Percentiles rank a stretch among this genome's conserved stretches.
Evolutionary conservation across 768 basidiomycete genomes (phyloP).

Genomic region (Calocybe gangraenosa): DNA sequence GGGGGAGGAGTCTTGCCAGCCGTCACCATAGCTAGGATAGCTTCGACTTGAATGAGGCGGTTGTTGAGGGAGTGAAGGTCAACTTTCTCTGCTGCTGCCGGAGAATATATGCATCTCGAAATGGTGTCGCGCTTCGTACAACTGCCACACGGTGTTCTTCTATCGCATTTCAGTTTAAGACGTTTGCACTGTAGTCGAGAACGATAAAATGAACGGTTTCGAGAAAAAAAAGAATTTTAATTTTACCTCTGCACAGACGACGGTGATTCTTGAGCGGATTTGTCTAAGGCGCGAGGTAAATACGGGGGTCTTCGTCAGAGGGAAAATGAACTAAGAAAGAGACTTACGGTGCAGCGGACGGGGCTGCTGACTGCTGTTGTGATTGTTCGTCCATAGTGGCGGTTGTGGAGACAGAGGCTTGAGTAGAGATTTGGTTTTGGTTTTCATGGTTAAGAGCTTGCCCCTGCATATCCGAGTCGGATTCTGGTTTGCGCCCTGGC

Average conservation of each 20-base stretch:
- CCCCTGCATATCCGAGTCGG: conserved; percentile 18
- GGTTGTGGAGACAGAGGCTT: conserved; percentile 9
- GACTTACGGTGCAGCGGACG: conserved; percentile 19
- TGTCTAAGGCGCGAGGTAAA: conserved; percentile 33
- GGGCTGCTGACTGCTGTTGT: conserved; percentile 2
- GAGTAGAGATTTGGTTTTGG: conserved; percentile 8
- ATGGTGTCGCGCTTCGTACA: conserved; percentile 80
- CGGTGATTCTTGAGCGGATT: conserved; percentile 73
- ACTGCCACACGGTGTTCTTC: conserved; percentile 70
- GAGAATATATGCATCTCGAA: conserved; percentile 68
- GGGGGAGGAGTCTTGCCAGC: conserved; percentile 32
- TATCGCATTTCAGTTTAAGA: conserved; percentile 81
- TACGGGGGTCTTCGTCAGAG: no score
- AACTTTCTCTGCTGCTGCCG: conserved; percentile 83
- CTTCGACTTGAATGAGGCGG: conserved; percentile 68
- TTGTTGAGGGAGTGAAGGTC: conserved; percentile 84
- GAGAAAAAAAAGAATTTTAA: conserved; percentile 1
- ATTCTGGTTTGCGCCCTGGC: conserved; percentile 11
- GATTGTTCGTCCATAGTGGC: conserved; percentile 16
- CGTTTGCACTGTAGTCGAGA: conserved; percentile 68
- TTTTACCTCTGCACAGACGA: conserved; percentile 70
- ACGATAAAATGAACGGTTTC: conserved; percentile 7
- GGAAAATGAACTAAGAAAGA: background rate
- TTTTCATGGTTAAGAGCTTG: conserved; percentile 12
- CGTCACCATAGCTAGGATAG: conserved; percentile 48